Evolutionary conservation across 495 filamentous ascomycete genomes (phyloP).

Genomic region (Hyaloscypha hepaticicola): DNA sequence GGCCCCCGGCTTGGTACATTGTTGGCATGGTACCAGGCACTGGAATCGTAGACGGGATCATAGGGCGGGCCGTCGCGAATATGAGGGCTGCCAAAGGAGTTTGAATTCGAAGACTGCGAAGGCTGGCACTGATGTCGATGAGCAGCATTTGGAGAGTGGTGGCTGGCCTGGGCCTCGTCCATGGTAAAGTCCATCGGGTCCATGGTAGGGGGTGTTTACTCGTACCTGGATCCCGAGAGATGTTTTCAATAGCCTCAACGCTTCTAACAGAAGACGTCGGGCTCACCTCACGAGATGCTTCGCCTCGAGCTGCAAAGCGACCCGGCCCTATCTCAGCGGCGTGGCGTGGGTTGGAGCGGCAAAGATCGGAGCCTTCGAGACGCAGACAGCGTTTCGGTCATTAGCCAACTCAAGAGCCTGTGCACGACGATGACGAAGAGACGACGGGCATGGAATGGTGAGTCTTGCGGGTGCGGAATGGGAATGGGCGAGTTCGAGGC

Average conservation of each 20-base stretch:
- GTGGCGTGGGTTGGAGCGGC: not conserved
- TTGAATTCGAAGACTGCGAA: constrained; percentile 9
- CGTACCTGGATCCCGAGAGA: not conserved
- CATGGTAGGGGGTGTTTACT: constrained; percentile 16
- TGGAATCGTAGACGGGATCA: constrained; percentile 29
- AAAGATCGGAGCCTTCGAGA: constrained; percentile 5
- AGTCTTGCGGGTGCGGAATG: too few species aligned
- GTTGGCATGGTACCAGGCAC: constrained; percentile 17
- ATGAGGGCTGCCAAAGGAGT: constrained; percentile 12
- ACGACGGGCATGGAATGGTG: too few species aligned
- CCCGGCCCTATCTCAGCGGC: not conserved
- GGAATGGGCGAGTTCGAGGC: too few species aligned
- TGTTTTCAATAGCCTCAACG: constrained; percentile 11
- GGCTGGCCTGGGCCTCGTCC: constrained; percentile 19
- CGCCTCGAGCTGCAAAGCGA: not conserved
- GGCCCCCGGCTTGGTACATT: constrained; percentile 6
- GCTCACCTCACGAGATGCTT: constrained; percentile 9
- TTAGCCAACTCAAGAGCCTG: too few species aligned
- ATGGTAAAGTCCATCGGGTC: constrained; percentile 30
- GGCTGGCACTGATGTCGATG: constrained; percentile 22
- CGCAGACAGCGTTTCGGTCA: not conserved
- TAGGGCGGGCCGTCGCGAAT: constrained; percentile 25
- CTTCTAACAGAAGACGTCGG: constrained; percentile 15
- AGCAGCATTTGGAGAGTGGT: not conserved
- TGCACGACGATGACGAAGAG: too few species aligned